Conservation (phyloP, 2,329 filamentous ascomycete species). For the Talaromyces amestolkiae region DNA sequence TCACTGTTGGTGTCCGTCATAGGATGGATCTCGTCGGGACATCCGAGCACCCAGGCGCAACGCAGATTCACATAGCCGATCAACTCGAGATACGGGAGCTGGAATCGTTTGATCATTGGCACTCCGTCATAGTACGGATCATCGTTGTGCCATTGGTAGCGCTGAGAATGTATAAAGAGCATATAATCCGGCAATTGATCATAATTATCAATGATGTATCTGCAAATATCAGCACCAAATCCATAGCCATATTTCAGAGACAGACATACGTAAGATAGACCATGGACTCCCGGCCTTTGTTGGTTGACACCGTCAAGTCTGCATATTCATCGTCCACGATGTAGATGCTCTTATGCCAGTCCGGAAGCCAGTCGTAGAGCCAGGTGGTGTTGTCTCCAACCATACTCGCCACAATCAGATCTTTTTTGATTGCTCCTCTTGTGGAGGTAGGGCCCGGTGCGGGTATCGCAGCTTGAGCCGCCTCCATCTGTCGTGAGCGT, state of each 20-base stretch:
- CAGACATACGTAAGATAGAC: constrained; percentile 43
- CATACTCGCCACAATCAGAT: constrained; percentile 42
- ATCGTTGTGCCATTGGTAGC: constrained; percentile 51
- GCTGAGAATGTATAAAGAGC: constrained; percentile 41
- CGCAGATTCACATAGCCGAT: constrained; percentile 56
- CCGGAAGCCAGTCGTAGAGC: constrained; percentile 39
- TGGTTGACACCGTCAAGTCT: constrained; percentile 47
- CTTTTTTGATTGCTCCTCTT: constrained; percentile 23
- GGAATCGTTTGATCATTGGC: constrained; percentile 49
- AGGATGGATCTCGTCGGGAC: constrained; percentile 52
- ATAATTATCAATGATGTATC: constrained; percentile 46
- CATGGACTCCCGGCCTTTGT: constrained; percentile 46
- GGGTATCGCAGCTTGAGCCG: constrained; percentile 5
- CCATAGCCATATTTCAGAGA: neutral
- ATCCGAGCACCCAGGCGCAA: constrained; percentile 53
- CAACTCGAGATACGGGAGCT: constrained; percentile 48
- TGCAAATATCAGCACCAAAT: constrained; percentile 20
- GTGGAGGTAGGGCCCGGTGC: constrained; percentile 4
- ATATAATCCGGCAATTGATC: constrained; percentile 41
- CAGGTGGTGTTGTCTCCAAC: constrained; percentile 41
- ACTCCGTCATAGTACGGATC: constrained; percentile 53
- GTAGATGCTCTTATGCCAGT: constrained; percentile 56
- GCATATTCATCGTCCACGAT: constrained; percentile 53
- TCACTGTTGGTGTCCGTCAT: constrained; percentile 42
- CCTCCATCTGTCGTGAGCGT: neutral